Conservation (phyloP, 352 stramenopile species). For the Phytophthora sojae region DNA sequence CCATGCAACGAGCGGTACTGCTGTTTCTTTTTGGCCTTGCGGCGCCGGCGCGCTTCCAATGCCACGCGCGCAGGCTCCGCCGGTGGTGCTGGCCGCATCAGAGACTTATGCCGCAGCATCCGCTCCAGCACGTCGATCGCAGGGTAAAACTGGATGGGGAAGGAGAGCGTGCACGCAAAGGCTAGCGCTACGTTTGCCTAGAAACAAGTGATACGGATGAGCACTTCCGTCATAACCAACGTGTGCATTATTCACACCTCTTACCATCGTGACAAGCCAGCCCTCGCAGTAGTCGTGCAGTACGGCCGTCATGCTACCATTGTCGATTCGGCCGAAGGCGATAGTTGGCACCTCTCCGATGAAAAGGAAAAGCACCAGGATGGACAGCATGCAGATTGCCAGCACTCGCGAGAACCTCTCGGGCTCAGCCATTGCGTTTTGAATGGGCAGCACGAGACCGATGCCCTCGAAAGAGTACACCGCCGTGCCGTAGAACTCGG, state of each 20-base stretch:
- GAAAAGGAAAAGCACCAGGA: constrained; percentile 80
- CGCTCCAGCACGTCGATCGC: constrained; percentile 78
- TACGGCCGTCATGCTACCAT: constrained; percentile 83
- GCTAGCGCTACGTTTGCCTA: constrained; percentile 76
- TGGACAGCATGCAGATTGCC: constrained; percentile 63
- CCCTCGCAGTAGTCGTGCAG: constrained; percentile 76
- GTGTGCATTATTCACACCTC: neutral
- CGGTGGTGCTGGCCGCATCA: constrained; percentile 45
- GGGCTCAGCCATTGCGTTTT: constrained; percentile 79
- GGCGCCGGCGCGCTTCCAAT: constrained; percentile 32
- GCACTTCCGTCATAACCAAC: neutral
- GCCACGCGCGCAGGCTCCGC: constrained; percentile 33
- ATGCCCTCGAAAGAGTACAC: constrained; percentile 89
- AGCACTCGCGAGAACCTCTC: constrained; percentile 67
- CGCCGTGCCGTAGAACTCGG: constrained; percentile 81
- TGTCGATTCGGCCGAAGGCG: constrained; percentile 74
- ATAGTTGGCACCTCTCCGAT: constrained; percentile 76
- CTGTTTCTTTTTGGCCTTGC: constrained; percentile 39
- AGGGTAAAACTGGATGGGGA: constrained; percentile 86
- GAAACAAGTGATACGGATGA: constrained; percentile 2
- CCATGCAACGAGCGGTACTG: constrained; percentile 31
- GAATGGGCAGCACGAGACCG: constrained; percentile 75
- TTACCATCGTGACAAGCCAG: constrained; percentile 68
- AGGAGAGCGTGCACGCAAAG: constrained; percentile 79
- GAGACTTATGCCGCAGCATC: constrained; percentile 54